Base-by-base conservation (phyloP, 805 yeast genomes). In the Candida koratica region DNA sequence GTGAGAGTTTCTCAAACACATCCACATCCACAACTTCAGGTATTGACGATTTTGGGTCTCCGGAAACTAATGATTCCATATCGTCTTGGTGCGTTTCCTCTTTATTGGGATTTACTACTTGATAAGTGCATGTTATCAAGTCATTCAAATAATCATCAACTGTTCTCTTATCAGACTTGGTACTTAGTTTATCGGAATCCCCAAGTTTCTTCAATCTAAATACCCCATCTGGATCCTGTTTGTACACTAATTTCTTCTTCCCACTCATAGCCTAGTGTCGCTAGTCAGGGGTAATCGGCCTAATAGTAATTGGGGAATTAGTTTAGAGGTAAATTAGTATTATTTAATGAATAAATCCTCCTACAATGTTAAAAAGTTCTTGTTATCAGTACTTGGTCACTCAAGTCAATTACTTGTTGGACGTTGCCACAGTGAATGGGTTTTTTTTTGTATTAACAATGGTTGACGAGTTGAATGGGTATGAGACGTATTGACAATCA, bases 141-240 rank as follows among this genome's bases (percentile, higher is more conserved):
- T 61, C 67, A 38, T 61, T 61, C 13, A 56, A 38, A 39, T 50
- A 46, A 37, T 48, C 51, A 38, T 54, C 58, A 11, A 48, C 53
- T 12, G 52, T 48, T 28, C 52, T 37, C 32, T 51, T 51, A 31
- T 43, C 47, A 3, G 43, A 35, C 30, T 42, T 42, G 6, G 44
- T 42, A 15, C 42, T 38, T 8, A 40, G 22, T 17, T 34, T 33
- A 20, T 45, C 45, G n/a, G 36, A 28, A 10, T 41, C 46, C 5
- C 44, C 52, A n/a, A 49, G 52, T 34, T 55, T 55, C 39, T 59
- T 59, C 26, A 61, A 45, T 11, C 67, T 48, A 38, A 58, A 62
- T 11, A 61, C 65, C 4, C 69, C 69, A 43, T 62, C 69, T 5
- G 64, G 56, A 38, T 57, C 67, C 42, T 61, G 65, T 37, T 55